These are phyloP conservation scores for Aegilops umbellulata DNA, from an alignment of 176 grass and related monocot species.

Conservation along the genomic window DNA sequence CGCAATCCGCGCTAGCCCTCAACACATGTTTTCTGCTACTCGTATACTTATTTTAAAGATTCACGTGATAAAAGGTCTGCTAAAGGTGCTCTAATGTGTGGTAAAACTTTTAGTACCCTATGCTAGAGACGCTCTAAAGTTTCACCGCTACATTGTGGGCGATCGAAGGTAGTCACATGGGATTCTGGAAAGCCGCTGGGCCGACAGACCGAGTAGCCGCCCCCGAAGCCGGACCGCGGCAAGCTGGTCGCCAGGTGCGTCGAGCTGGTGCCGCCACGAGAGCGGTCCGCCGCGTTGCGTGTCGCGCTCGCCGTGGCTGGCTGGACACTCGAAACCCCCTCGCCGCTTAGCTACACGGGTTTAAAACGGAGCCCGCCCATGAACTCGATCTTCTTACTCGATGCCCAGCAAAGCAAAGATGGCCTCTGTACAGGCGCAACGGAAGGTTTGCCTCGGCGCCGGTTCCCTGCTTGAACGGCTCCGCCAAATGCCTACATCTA, in stretches of 20 bases:
- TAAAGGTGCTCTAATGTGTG: too few species aligned
- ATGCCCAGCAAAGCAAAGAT: not conserved
- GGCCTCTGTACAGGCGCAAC: not conserved
- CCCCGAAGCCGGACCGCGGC: not conserved
- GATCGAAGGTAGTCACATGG: too few species aligned
- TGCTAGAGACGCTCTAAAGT: too few species aligned
- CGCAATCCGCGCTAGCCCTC: too few species aligned
- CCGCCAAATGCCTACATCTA: not conserved
- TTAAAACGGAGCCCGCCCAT: not conserved
- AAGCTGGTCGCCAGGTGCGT: conserved; percentile 2
- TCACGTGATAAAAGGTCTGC: too few species aligned
- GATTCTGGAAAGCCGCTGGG: not conserved
- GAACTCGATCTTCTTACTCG: not conserved
- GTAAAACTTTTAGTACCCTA: too few species aligned
- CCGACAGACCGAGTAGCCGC: not conserved
- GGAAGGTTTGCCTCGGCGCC: not conserved
- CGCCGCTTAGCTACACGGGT: not conserved
- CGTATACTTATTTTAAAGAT: too few species aligned
- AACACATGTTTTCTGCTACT: too few species aligned
- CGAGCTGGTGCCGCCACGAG: not conserved
- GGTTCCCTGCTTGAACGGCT: not conserved
- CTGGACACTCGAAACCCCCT: not conserved
- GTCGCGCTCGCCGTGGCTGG: not conserved
- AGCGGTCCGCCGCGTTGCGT: not conserved
- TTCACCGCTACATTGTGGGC: too few species aligned